These are phyloP conservation scores for Thelephora ganbajun DNA, from an alignment of 768 basidiomycete species.

Conservation along the genomic window DNA sequence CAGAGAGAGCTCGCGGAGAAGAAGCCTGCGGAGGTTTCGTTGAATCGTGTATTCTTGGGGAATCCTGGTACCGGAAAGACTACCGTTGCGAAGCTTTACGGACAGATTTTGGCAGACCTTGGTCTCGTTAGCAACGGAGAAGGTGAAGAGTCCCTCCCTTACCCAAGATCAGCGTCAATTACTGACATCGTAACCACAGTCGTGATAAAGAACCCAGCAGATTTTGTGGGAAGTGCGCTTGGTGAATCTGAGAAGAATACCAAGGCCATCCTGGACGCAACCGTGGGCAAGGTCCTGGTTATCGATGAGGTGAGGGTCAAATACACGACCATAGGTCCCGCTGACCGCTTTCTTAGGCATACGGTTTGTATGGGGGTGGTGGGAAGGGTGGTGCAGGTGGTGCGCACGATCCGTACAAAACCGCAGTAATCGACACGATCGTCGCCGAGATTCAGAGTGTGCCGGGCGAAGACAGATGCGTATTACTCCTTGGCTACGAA, in stretches of 20 bases:
- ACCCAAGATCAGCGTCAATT: background rate
- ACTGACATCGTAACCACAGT: slow-evolving; percentile 22
- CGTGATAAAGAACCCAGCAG: slow-evolving; percentile 51
- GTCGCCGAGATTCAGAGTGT: slow-evolving; percentile 61
- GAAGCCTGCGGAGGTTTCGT: slow-evolving; percentile 35
- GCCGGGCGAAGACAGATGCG: slow-evolving; percentile 57
- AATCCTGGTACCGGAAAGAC: slow-evolving; percentile 65
- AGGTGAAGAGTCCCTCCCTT: slow-evolving; percentile 24
- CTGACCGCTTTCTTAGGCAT: slow-evolving; percentile 33
- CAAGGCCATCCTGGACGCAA: slow-evolving; percentile 43
- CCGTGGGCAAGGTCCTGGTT: slow-evolving; percentile 51
- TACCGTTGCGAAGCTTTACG: slow-evolving; percentile 53
- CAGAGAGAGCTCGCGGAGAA: slow-evolving; percentile 42
- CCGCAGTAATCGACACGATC: slow-evolving; percentile 59
- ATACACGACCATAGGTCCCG: background rate
- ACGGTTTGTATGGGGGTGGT: slow-evolving; percentile 55
- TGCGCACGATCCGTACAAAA: slow-evolving; percentile 37
- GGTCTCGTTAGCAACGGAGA: slow-evolving; percentile 60
- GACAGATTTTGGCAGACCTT: slow-evolving; percentile 44
- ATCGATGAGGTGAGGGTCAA: slow-evolving; percentile 44
- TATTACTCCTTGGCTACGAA: slow-evolving; percentile 52
- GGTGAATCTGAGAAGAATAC: slow-evolving; percentile 54
- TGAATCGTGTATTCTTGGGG: slow-evolving; percentile 55
- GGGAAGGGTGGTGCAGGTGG: slow-evolving; percentile 31
- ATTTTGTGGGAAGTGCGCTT: slow-evolving; percentile 45